These are phyloP conservation scores for Leucoagaricus sp. DNA, from an alignment of 1,284 basidiomycete genomes.

Conservation along the genomic window DNA sequence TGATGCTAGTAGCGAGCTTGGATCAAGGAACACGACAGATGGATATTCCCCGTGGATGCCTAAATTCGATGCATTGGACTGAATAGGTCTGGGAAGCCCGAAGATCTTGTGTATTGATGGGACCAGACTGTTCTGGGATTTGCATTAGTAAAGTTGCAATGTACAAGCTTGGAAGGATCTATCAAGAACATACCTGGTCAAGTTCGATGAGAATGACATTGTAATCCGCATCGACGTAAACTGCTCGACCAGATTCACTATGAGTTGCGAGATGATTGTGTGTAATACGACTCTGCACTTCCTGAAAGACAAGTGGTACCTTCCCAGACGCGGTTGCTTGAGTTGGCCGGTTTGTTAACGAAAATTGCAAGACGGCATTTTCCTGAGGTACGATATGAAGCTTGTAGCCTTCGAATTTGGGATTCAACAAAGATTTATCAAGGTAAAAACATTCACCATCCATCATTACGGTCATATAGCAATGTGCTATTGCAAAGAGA, in stretches of 20 bases:
- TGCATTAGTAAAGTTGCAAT: constrained; percentile 7
- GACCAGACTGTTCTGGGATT: constrained; percentile 45
- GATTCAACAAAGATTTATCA: constrained; percentile 59
- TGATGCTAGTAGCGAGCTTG: constrained; percentile 57
- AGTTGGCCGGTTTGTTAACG: constrained; percentile 52
- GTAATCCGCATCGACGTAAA: constrained; percentile 75
- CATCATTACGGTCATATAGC: neutral
- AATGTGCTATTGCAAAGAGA: neutral
- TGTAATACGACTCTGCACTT: constrained; percentile 81
- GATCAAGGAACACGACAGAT: constrained; percentile 60
- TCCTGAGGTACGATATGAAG: constrained; percentile 62
- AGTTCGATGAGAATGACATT: constrained; percentile 65
- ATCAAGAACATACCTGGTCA: constrained; percentile 47
- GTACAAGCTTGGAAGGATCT: constrained; percentile 13
- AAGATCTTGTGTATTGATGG: constrained; percentile 62
- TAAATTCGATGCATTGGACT: constrained; percentile 35
- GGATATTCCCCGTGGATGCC: constrained; percentile 72
- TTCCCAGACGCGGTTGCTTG: constrained; percentile 64
- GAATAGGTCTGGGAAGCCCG: constrained; percentile 57
- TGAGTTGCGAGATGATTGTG: constrained; percentile 80
- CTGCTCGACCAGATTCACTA: constrained; percentile 44
- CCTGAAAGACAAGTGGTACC: constrained; percentile 70
- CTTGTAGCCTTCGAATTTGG: constrained; percentile 85
- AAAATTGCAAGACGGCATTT: constrained; percentile 49
- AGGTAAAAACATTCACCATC: constrained; percentile 24